Percentiles rank a stretch among this genome's conserved stretches.
Conservation (phyloP, 192 early-diverging fungal species). For the Funneliformis mosseae region DNA sequence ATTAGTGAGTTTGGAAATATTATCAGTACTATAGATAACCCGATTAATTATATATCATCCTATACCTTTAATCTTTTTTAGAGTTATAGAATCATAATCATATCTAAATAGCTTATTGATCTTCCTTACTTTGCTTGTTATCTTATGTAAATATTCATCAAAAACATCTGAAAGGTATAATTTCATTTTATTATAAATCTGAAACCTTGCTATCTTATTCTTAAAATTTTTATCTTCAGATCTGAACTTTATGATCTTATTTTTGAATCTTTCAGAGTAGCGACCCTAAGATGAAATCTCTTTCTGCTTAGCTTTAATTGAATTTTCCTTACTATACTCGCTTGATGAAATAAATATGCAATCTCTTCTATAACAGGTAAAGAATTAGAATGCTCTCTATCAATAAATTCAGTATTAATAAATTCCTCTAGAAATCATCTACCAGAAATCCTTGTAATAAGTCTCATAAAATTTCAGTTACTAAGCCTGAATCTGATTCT, state of each 20-base stretch:
- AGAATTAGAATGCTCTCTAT: constrained; percentile 18
- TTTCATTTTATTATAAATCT: constrained; percentile 25
- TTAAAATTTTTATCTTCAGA: no score
- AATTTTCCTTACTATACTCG: constrained; percentile 8
- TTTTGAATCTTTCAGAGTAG: constrained; percentile 7
- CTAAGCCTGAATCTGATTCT: not conserved
- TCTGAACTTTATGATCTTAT: no score
- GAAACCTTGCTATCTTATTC: not conserved
- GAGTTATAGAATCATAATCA: not conserved
- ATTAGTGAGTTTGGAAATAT: no score
- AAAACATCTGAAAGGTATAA: constrained; percentile 5
- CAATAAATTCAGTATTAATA: constrained; percentile 10
- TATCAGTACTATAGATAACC: no score
- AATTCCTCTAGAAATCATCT: not conserved
- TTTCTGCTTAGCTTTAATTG: constrained; percentile 12
- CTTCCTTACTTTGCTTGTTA: constrained; percentile 22
- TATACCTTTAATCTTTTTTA: no score
- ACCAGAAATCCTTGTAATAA: constrained; percentile 16
- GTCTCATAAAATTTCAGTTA: constrained; percentile 5
- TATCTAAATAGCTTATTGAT: not conserved
- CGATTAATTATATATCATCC: no score
- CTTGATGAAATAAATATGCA: constrained; percentile 17
- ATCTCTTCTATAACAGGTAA: not conserved
- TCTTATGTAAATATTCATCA: constrained; percentile 17
- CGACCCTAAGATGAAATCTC: constrained; percentile 17